Conservation (phyloP, 2,329 filamentous ascomycete genomes). For the Meredithiella fracta region DNA sequence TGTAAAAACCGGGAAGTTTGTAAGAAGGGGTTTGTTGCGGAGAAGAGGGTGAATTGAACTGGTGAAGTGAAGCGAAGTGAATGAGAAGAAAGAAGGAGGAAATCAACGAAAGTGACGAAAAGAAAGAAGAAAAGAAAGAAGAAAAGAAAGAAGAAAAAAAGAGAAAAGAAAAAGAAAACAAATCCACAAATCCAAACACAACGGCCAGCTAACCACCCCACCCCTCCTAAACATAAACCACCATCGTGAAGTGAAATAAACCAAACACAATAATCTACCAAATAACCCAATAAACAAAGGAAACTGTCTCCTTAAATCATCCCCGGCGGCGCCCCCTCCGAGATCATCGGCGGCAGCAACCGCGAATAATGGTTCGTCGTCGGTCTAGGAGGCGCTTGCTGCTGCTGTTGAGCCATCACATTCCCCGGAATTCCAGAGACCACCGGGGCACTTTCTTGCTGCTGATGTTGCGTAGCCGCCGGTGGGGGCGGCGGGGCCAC, state of each 20-base stretch:
- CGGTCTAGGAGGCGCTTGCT: constrained; percentile 17
- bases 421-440: constrained; percentile 16
- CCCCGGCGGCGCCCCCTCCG: constrained; percentile 8
- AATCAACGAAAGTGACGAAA: not conserved
- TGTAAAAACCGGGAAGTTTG: not conserved
- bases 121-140: not conserved
- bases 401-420: not conserved
- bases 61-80: not conserved
- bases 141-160: not conserved
- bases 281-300: constrained; percentile 7
- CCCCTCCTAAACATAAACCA: not conserved
- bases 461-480: constrained; percentile 8
- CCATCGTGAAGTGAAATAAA: not conserved
- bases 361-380: constrained; percentile 5
- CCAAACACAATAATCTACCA: constrained; percentile 7
- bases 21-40: not conserved
- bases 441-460: constrained; percentile 7
- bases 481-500: constrained; percentile 16
- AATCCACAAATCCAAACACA: not conserved
- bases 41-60: not conserved
- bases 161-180: not conserved
- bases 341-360: constrained; percentile 6
- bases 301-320: constrained; percentile 7
- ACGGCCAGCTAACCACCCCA: not conserved
- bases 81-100: not conserved